Evolutionary conservation across 805 yeast species (phyloP), one percentile per base, ranked within the genome.

Genomic region (Ogataea angusta): DNA sequence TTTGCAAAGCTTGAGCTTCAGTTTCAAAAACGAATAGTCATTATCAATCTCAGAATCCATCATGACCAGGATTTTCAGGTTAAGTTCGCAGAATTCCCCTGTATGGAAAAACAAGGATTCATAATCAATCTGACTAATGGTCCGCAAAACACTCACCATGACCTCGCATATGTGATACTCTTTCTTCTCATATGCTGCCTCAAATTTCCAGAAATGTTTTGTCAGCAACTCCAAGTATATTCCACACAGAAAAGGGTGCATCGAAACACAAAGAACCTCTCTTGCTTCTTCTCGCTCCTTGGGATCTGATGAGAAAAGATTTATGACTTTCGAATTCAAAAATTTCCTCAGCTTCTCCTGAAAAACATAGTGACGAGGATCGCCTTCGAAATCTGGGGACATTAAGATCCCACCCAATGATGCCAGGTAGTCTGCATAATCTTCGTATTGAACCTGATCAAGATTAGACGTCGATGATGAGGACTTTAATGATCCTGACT

Each of bases 341-440:
- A 64, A 59, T 1, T 30, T 14, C 10, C 38, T 48, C 57, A 70
- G 17, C 19, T 52, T 55, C 7, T 47, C 50, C 13, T 46, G 57
- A 6, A 63, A 54, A 14, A 47, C 52, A 7, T 57, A 55, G 25
- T 48, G 47, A 28, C 58, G 48, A 6, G 60, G 52, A 43, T 63
- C 60, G 15, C 48, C 42, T 4, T 36, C 44, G 38, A 61, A 54
- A 3, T 50, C 55, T 2, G 57, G 54, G 6, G 63, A 50, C 17
- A 82, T 56, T 42, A 83, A 74, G 12, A 80, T 70, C 31, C 95
- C 88, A 36, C 86, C 75, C 0, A 82, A 65, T 0, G 88, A 76
- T 2, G 88, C 86, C 45, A 86, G 59, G 45, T 82, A 79, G 7
- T 91, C 93, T 2, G 88, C 80, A 54, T 73, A 81, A 53, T 80